phyloP scores from a whole-genome alignment of 352 stramenopile genomes.

The Globisporangium heterothallicum region DNA sequence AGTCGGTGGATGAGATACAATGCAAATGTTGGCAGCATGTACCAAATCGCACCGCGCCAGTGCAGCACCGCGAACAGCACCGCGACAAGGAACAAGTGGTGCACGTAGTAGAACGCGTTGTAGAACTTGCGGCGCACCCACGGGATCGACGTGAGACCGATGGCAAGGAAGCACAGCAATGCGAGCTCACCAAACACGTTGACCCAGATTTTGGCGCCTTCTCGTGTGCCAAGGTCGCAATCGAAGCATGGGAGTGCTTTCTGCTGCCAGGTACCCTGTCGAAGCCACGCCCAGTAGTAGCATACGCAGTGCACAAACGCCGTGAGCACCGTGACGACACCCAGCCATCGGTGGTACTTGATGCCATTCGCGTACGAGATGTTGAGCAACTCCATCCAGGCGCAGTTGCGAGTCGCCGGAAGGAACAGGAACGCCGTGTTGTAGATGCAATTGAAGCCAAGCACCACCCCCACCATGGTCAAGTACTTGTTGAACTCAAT shows the following conservation, averaged over 20 bases:
- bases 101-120: constrained; percentile 36
- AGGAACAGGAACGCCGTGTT: constrained; percentile 53
- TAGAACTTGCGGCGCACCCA: constrained; percentile 37
- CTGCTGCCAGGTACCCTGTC: constrained; percentile 16
- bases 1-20: constrained; percentile 34
- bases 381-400: constrained; percentile 56
- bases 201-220: constrained; percentile 31
- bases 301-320: constrained; percentile 24
- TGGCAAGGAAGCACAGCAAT: constrained; percentile 31
- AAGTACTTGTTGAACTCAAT: constrained; percentile 21
- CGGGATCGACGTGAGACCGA: constrained; percentile 33
- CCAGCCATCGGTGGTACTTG: constrained; percentile 53
- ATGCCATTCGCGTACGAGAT: constrained; percentile 47
- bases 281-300: constrained; percentile 30
- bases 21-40: constrained; percentile 29
- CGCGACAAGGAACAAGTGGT: constrained; percentile 44
- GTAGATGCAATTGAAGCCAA: constrained; percentile 36
- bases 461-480: constrained; percentile 22
- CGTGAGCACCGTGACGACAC: constrained; percentile 26
- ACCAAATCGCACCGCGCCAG: constrained; percentile 29
- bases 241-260: constrained; percentile 38
- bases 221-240: constrained; percentile 17
- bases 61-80: constrained; percentile 41
- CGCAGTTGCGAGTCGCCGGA: constrained; percentile 32
- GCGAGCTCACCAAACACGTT: constrained; percentile 46